phyloP scores from a whole-genome alignment of 2,329 filamentous ascomycete genomes.

The Alternaria arborescens region DNA sequence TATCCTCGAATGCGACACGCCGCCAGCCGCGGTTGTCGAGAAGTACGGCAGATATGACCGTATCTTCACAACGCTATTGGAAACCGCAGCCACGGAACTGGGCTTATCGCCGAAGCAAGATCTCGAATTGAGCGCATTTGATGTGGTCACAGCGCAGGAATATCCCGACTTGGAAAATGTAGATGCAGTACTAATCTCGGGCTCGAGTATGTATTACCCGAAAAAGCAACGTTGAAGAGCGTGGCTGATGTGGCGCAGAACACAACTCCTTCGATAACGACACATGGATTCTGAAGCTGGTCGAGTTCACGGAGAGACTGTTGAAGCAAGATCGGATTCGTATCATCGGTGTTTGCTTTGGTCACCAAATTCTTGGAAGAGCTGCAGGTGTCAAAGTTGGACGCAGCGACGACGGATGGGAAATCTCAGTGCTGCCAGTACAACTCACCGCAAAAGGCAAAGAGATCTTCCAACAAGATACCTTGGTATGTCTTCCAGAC shows the following conservation, averaged over 20 bases:
- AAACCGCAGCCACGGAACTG: conserved; percentile 60
- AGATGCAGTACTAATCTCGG: conserved; percentile 84
- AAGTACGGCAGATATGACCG: conserved; percentile 77
- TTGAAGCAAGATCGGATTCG: conserved; percentile 70
- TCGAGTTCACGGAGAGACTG: conserved; percentile 71
- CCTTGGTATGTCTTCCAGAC: conserved; percentile 58
- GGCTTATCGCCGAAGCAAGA: conserved; percentile 51
- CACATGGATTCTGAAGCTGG: conserved; percentile 78
- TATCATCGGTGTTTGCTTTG: conserved; percentile 85
- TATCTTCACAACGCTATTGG: conserved; percentile 62
- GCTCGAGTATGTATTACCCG: conserved; percentile 62
- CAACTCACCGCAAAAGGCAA: conserved; percentile 74
- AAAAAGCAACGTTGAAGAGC: neutral
- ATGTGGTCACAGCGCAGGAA: conserved; percentile 72
- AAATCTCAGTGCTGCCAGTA: conserved; percentile 77
- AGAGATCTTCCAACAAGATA: conserved; percentile 73
- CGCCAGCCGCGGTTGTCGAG: conserved; percentile 68
- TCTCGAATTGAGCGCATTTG: conserved; percentile 70
- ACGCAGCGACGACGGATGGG: conserved; percentile 76
- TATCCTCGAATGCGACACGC: conserved; percentile 87
- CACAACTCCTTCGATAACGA: conserved; percentile 76
- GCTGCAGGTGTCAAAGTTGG: conserved; percentile 74
- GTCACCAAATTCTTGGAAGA: conserved; percentile 83
- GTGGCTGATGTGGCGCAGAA: conserved; percentile 55
- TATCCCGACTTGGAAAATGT: conserved; percentile 79